Base-by-base conservation (phyloP, 139 green algal genomes). In the Coelastrella sp. region DNA sequence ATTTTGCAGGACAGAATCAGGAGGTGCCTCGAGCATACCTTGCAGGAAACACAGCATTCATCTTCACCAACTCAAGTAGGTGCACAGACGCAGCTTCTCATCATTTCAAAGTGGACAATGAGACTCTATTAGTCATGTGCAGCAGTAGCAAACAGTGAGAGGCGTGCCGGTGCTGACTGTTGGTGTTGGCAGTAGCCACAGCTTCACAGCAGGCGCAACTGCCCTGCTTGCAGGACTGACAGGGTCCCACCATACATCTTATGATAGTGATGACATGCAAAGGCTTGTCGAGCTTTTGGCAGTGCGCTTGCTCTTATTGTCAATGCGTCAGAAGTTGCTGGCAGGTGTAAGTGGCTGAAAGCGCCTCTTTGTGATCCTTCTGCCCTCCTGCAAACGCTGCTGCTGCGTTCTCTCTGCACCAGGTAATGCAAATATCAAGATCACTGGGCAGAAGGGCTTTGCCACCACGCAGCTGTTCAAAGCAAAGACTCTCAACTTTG, bases 401-500 rank as follows among this genome's bases (percentile, higher is more conserved):
- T 57, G 59, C 82, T 65, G 8, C 63, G 12, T 74, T 58, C 12
- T 56, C 56, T 0, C 5, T 56, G 35, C 78, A 20, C 8, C 82
- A 89, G 65, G 56, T 88, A 94, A 94, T 75, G 82, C 93, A 25
- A 84, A 87, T 17, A 93, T 99, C 79, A 98, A 97, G 85, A 94
- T 99, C 24, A 84, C 78, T 6, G 96, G 96, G n/a, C 97, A 99
- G 92, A 94, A 94, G 76, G 93, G 92, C 78, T 94, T 95, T 74
- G 90, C 94, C 19, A 91, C 92, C 20, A 97, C 95, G 20, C 96
- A 99, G 93, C 94, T 99, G 74, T 99, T 99, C 95, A 99, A 99
- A 93, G 82, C 91, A 19, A 98, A 98, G 88, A 97, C 98, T 84
- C 96, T 99, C 91, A 98, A 97, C 91, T 99, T 99, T 92, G 94